Base-by-base conservation (phyloP, 192 early-diverging fungal species). In the Coemansia sp. region DNA sequence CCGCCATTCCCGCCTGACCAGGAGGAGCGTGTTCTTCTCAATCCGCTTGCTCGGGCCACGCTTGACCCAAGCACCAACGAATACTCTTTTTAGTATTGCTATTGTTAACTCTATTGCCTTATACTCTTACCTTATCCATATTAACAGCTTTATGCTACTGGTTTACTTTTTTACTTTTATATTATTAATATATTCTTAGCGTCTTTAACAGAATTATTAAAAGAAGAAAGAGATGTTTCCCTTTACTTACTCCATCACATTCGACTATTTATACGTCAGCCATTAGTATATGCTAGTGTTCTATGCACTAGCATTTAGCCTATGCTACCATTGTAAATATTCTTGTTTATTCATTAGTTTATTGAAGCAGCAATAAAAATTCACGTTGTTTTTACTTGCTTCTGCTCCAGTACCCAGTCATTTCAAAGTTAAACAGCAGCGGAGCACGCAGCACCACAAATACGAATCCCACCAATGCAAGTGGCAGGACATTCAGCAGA, bases 361-460 rank as follows among this genome's bases (percentile, higher is more conserved):
- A 32, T 4, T 32, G 32, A 32, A 32, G 32, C 32, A 42, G 21
- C 26, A 18, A 32, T 45, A 51, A 63, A 49, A n/a, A n/a, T n/a
- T n/a, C n/a, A n/a, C n/a, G n/a, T n/a, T n/a, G n/a, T n/a, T n/a
- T n/a, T n/a, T n/a, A 32, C 32, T 32, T 32, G 32, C 32, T 32
- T 32, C 32, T 32, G 32, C 65, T 65, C 75, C 75, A 77, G 42
- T 52, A 32, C 9, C 57, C 41, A 1, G 75, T 70, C 58, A 64
- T 56, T 42, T 81, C 69, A 67, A 81, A 81, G 43, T 81, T 76
- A 48, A 66, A 76, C 19, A 68, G 15, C 37, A 67, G 46, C 26
- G 78, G 73, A 18, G 73, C 66, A 3, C 66, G 61, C 8, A 76
- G 42, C 6, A 62, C 37, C 0, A 69, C 32, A 16, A 76, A 22